A percentile compares a stretch with the other conserved stretches of the same genome.
Evolutionary conservation across 2,329 filamentous ascomycete species (phyloP).

Genomic region (Hypoxylon sp.): DNA sequence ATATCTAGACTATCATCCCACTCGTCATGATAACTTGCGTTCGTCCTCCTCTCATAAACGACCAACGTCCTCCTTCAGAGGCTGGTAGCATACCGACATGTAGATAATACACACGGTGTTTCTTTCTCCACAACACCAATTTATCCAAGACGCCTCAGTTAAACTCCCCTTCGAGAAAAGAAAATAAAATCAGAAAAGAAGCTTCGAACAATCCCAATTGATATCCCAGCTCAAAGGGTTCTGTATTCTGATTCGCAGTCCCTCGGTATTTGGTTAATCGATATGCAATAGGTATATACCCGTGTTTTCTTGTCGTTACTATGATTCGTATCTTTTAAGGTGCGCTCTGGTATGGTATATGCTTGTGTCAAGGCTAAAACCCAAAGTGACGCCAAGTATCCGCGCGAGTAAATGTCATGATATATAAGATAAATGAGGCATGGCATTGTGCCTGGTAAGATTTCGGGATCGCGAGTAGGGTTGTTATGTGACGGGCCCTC

Average conservation of each 20-base stretch:
- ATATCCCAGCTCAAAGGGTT: conserved; percentile 23
- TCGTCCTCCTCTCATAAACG: conserved; percentile 38
- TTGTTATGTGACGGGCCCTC: conserved; percentile 7
- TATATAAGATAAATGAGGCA: conserved; percentile 21
- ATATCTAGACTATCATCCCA: conserved; percentile 20
- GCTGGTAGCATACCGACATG: conserved; percentile 15
- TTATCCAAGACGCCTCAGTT: conserved; percentile 21
- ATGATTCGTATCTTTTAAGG: conserved; percentile 11
- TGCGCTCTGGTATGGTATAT: conserved; percentile 14
- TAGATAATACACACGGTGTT: conserved; percentile 31
- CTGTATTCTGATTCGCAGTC: conserved; percentile 10
- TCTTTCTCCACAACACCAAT: conserved; percentile 31
- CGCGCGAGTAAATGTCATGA: conserved; percentile 15
- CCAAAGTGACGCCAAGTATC: conserved; percentile 8
- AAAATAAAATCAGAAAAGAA: conserved; percentile 9
- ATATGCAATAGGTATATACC: conserved; percentile 6
- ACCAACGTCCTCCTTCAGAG: conserved; percentile 10
- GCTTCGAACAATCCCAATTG: conserved; percentile 12
- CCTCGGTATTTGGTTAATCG: neutral
- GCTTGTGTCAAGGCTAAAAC: conserved; percentile 3
- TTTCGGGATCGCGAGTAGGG: neutral
- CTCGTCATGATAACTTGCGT: conserved; percentile 39
- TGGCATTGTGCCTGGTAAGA: neutral
- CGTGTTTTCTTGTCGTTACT: conserved; percentile 12
- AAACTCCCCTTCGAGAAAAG: conserved; percentile 9